Percentiles rank a stretch among this genome's conserved stretches.
These are phyloP conservation scores for Fusarium citri DNA, from an alignment of 2,329 filamentous ascomycete species.

Conservation along the genomic window DNA sequence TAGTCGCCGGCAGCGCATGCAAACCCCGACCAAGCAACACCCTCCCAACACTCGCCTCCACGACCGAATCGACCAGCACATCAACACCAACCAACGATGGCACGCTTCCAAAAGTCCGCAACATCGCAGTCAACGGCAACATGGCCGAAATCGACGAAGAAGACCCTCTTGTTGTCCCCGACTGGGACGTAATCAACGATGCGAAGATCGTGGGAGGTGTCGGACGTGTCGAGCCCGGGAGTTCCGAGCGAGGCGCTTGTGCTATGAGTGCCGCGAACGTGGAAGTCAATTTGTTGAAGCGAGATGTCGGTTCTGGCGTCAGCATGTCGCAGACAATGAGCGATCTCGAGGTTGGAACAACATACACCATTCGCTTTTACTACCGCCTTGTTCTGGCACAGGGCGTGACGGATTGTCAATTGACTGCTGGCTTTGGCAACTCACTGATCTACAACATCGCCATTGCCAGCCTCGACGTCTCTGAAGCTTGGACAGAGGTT, in stretches of 20 bases:
- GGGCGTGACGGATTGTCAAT: neutral
- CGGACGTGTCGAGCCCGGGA: constrained; percentile 2
- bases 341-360: neutral
- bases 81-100: neutral
- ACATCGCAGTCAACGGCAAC: constrained; percentile 8
- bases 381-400: constrained; percentile 4
- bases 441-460: neutral
- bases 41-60: neutral
- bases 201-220: constrained; percentile 4
- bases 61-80: neutral
- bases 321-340: constrained; percentile 9
- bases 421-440: neutral
- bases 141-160: constrained; percentile 4
- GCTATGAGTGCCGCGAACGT: constrained; percentile 11
- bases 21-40: constrained; percentile 7
- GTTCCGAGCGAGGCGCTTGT: constrained; percentile 1
- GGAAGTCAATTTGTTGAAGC: neutral
- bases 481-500: constrained; percentile 1
- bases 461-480: neutral
- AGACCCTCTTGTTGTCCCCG: neutral
- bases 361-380: constrained; percentile 17
- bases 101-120: neutral
- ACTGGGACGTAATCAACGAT: constrained; percentile 4
- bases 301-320: constrained; percentile 1
- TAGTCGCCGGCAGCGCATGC: neutral